Conservation (phyloP, 805 yeast species). For the Blastobotrys parvus region DNA sequence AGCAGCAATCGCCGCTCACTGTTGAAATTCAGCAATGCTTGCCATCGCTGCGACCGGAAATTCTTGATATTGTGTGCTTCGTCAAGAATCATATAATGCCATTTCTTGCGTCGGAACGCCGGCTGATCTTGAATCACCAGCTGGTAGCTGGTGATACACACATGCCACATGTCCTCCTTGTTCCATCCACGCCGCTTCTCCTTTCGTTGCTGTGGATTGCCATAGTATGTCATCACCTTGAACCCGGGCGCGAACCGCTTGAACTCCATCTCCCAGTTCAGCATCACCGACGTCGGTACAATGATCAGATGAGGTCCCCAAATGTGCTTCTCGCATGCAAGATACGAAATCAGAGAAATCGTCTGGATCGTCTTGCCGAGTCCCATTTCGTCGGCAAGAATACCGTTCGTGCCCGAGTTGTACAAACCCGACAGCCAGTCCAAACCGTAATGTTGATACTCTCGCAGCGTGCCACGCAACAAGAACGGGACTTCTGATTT, state of each 20-base stretch:
- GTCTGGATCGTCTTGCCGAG: constrained; percentile 94
- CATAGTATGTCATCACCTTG: constrained; percentile 90
- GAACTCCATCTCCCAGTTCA: constrained; percentile 99
- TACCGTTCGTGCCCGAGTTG: constrained; percentile 90
- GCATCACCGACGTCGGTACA: constrained; percentile 95
- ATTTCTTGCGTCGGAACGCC: constrained; percentile 80
- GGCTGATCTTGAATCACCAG: constrained; percentile 96
- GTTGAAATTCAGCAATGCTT: constrained; percentile 85
- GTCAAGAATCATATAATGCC: constrained; percentile 93
- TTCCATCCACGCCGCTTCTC: constrained; percentile 98
- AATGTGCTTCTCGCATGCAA: constrained; percentile 86
- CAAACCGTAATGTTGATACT: constrained; percentile 90
- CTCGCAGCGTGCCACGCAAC: constrained; percentile 75
- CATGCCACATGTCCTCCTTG: constrained; percentile 90
- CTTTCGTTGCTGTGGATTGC: constrained; percentile 93
- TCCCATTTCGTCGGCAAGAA: constrained; percentile 98
- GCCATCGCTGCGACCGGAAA: constrained; percentile 95
- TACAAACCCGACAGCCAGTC: constrained; percentile 95
- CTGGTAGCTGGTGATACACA: constrained; percentile 94
- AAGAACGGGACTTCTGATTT: constrained; percentile 46
- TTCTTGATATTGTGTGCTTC: constrained; percentile 98
- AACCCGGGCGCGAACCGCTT: constrained; percentile 97
- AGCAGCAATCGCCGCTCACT: constrained; percentile 78
- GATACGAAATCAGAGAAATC: constrained; percentile 71
- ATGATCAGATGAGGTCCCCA: constrained; percentile 99